Evolutionary conservation across 345 rosid species (phyloP), one percentile per base, ranked within the genome.

Genomic region (Rhizophora apiculata): DNA sequence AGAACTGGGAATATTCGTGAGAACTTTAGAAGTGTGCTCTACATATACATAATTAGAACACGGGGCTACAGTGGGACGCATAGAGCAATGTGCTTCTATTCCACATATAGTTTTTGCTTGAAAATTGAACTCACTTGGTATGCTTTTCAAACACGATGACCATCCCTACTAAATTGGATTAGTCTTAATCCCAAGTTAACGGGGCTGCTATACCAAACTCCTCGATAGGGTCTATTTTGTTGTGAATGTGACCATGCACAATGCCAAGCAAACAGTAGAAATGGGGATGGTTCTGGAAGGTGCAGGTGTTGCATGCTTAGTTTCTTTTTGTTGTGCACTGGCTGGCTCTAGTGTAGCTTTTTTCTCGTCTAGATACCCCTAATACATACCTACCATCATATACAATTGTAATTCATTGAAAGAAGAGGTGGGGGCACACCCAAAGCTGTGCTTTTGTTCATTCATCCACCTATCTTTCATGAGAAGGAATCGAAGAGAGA

Each of bases 381-480:
- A 71, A 79, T 72, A 67, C 34, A 54, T 62, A 59, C 82, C 84
- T 62, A 76, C 73, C 80, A 72, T 53, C 68, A 67, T 27, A 66
- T 39, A 62, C 63, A 43, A 46, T 30, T 61, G 31, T 39, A 67
- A 64, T 69, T 69, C 62, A 72, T 20, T 36, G 63, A 61, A 43
- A 34, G 60, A 52, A 43, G 53, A 34, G 71, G 54, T 13, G 81
- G 78, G 83, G 79, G 78, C 82, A 70, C 53, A 65, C 58, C 66
- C 68, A 68, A 71, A 77, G 75, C 61, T 64, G 64, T 68, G 74
- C 24, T 29, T 29, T 53, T 66, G 68, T 76, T 29, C 60, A 67
- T 64, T 76, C 65, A 62, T 66, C 76, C 80, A 57, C 76, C 59
- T 59, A 36, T 49, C 63, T 74, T 71, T 51, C 75, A 67, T 62